Evolutionary conservation across 176 grass and related monocot species (phyloP), one percentile per base, ranked within the genome.

Genomic region (Rhynchospora breviuscula): DNA sequence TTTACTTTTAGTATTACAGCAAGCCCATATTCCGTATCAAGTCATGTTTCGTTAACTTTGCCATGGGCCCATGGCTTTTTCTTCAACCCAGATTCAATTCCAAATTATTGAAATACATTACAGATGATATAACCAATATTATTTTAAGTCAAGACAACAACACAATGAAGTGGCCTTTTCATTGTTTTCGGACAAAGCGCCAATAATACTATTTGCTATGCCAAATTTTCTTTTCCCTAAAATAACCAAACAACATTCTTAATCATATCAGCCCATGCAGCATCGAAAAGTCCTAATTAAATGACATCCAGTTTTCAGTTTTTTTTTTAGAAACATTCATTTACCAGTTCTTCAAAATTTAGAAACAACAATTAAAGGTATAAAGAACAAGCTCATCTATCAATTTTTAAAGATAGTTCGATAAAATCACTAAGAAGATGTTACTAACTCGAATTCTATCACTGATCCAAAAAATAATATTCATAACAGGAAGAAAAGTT

Each of bases 321-420:
- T 74, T 43, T 74, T 13, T 19, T 73, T 49, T 73, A 47, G 48
- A 45, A 74, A 14, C 21, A 43, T 68, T n/a, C 23, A 54, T 15
- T 76, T 11, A 52, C n/a, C 22, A 31, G 29, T 23, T 76, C 7
- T 54, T 17, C 21, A 76, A 10, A 56, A 29, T 76, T 76, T 14
- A 26, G 54, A 53, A 52, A 19, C 46, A 74, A 74, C 45, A 74
- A 25, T 25, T 6, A 52, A 53, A 26, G 46, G 47, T 75, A 75
- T 75, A 76, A 76, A 56, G 73, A 77, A 77, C 73, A 77, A 56
- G 13, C 11, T 56, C 73, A 56, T 77, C 73, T 77, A 77, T 77
- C 49, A 77, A 77, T 77, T 52, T 40, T 29, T 56, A 77, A 77
- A 56, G 49, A 54, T 47, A 21, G 73, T 56, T 77, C 49, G 10